Evolutionary conservation across 345 rosid species (phyloP).

Genomic region (Murraya paniculata): DNA sequence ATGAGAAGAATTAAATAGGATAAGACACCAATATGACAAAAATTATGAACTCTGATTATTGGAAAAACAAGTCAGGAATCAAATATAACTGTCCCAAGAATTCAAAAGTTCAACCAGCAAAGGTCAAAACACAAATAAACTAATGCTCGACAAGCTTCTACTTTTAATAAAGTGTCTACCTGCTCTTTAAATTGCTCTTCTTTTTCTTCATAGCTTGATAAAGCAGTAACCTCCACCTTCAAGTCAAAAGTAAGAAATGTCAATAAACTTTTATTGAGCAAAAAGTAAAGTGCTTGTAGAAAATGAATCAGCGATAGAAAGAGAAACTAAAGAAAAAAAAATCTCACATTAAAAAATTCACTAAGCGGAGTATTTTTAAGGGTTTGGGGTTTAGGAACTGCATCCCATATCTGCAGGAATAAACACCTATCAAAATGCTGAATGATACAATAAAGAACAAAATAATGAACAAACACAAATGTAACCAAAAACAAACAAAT

Average conservation of each 20-base stretch:
- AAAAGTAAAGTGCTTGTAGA: neutral
- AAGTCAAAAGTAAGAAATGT: constrained; percentile 13
- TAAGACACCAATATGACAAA: neutral
- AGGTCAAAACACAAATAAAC: neutral
- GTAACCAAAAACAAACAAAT: neutral
- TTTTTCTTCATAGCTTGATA: constrained; percentile 72
- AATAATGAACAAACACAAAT: neutral
- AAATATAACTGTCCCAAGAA: neutral
- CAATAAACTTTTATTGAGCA: constrained; percentile 3
- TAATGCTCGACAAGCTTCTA: neutral
- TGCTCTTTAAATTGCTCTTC: constrained; percentile 76
- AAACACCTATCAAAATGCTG: constrained; percentile 7
- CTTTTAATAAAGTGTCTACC: constrained; percentile 31
- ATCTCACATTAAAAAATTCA: constrained; percentile 79
- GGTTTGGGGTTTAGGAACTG: constrained; percentile 69
- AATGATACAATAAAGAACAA: constrained; percentile 9
- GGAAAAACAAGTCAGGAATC: neutral
- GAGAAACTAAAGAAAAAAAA: neutral
- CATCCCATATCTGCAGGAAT: constrained; percentile 74
- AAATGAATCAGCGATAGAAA: neutral
- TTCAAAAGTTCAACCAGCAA: neutral
- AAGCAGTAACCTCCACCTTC: constrained; percentile 81
- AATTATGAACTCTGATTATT: neutral
- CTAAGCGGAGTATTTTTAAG: constrained; percentile 66
- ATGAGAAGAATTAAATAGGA: neutral